Evolutionary conservation across 1,139 yeast genomes (phyloP).

Genomic region (Hyphopichia khmerensis): DNA sequence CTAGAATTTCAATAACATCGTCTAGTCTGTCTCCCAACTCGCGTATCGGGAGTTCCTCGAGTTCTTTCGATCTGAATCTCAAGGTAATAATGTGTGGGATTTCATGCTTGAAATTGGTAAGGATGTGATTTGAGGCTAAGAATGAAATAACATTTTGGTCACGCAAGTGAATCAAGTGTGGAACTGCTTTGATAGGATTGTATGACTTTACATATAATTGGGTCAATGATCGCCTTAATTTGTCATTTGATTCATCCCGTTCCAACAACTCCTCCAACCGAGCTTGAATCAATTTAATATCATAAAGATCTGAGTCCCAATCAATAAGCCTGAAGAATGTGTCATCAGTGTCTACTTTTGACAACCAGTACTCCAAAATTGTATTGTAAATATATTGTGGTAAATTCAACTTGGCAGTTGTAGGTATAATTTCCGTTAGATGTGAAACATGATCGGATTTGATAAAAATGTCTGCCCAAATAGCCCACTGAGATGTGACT

Average conservation of each 20-base stretch:
- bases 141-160: constrained; percentile 59
- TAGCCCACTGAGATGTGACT: constrained; percentile 60
- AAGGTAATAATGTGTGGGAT: constrained; percentile 56
- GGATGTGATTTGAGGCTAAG: constrained; percentile 59
- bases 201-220: constrained; percentile 55
- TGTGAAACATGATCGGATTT: constrained; percentile 45
- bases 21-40: constrained; percentile 38
- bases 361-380: constrained; percentile 52
- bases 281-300: constrained; percentile 43
- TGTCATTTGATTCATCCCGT: constrained; percentile 14
- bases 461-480: constrained; percentile 58
- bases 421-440: constrained; percentile 57
- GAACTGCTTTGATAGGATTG: constrained; percentile 63
- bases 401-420: constrained; percentile 34
- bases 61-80: constrained; percentile 32
- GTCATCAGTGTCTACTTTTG: constrained; percentile 23
- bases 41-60: constrained; percentile 39
- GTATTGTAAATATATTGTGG: constrained; percentile 46
- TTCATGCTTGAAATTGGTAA: constrained; percentile 46
- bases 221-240: constrained; percentile 52
- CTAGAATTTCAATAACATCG: constrained; percentile 55
- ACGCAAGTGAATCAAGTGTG: constrained; percentile 55
- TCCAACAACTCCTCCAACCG: constrained; percentile 46
- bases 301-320: constrained; percentile 66
- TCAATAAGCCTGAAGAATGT: constrained; percentile 42